A percentile compares a stretch with the other conserved stretches of the same genome.
Evolutionary conservation across 2,329 filamentous ascomycete species (phyloP).

Genomic region (Colletotrichum graminicola): DNA sequence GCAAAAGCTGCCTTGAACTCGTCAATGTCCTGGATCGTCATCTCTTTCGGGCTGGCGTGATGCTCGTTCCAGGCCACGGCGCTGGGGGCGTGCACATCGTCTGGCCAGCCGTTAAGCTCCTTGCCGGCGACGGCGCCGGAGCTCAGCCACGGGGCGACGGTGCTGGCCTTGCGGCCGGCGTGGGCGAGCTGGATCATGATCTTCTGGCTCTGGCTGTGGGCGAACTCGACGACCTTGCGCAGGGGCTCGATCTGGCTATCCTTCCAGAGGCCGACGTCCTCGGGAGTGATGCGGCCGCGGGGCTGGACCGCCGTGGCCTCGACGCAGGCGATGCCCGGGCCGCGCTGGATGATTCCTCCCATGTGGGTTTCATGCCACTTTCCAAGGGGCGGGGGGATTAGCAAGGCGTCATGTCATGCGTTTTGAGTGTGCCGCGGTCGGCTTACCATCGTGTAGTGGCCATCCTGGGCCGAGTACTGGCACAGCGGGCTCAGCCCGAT

Average conservation of each 20-base stretch:
- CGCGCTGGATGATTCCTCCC: slow-evolving; percentile 53
- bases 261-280: slow-evolving; percentile 76
- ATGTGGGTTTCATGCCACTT: slow-evolving; percentile 57
- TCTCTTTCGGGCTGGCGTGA: slow-evolving; percentile 71
- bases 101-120: slow-evolving; percentile 63
- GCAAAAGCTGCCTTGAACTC: slow-evolving; percentile 71
- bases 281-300: slow-evolving; percentile 78
- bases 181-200: slow-evolving; percentile 80
- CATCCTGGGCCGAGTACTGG: slow-evolving; percentile 57
- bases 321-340: slow-evolving; percentile 72
- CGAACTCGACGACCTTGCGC: slow-evolving; percentile 72
- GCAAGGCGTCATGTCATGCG: neutral
- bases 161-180: slow-evolving; percentile 70
- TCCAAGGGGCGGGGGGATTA: neutral
- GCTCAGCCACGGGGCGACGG: slow-evolving; percentile 67
- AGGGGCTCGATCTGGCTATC: slow-evolving; percentile 76
- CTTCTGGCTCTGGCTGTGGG: slow-evolving; percentile 74
- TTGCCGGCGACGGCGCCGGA: slow-evolving; percentile 62
- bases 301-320: slow-evolving; percentile 77
- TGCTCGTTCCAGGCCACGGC: slow-evolving; percentile 67
- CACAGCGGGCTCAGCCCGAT: slow-evolving; percentile 62
- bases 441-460: slow-evolving; percentile 40
- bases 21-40: slow-evolving; percentile 75
- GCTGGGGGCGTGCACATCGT: slow-evolving; percentile 61
- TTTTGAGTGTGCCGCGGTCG: neutral